A percentile compares a stretch with the other conserved stretches of the same genome.
These are phyloP conservation scores for Plasmodium gaboni DNA, from an alignment of 169 alveolate species.

Conservation along the genomic window DNA sequence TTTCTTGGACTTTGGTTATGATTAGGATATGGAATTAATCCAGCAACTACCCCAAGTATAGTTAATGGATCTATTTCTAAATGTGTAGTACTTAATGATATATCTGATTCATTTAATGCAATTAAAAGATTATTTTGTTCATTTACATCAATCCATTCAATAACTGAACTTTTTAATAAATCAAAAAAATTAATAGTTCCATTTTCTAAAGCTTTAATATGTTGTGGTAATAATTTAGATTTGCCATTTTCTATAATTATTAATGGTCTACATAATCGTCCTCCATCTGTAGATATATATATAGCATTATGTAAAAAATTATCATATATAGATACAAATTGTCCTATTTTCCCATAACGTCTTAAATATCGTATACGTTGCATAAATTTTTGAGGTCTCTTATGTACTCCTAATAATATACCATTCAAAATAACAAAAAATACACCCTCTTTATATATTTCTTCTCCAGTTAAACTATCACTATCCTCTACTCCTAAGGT, in stretches of 20 bases:
- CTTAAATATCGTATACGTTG: conserved; percentile 93
- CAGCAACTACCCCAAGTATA: conserved; percentile 98
- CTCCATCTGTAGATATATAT: conserved; percentile 99
- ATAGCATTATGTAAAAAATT: conserved; percentile 94
- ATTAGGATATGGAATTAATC: conserved; percentile 99
- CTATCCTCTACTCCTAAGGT: conserved; percentile 88
- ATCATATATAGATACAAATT: conserved; percentile 96
- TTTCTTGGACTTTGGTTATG: conserved; percentile 99
- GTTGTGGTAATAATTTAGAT: conserved; percentile 84
- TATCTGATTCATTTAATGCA: conserved; percentile 94
- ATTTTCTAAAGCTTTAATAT: conserved; percentile 77
- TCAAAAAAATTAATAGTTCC: conserved; percentile 87
- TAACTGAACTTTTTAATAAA: conserved; percentile 89
- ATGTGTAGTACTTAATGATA: conserved; percentile 96
- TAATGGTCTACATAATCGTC: conserved; percentile 98
- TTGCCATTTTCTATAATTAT: conserved; percentile 96
- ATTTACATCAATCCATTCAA: conserved; percentile 99
- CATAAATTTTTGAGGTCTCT: conserved; percentile 91
- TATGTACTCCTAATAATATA: conserved; percentile 94
- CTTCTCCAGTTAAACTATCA: conserved; percentile 82
- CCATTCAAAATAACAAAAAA: conserved; percentile 96
- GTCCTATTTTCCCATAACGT: conserved; percentile 96
- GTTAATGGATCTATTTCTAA: conserved; percentile 98
- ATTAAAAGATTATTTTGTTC: conserved; percentile 98
- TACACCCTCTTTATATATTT: conserved; percentile 84